Percentiles rank a stretch among this genome's conserved stretches.
These are phyloP conservation scores for Wickerhamiella slavikovae DNA, from an alignment of 805 yeast genomes.

Conservation along the genomic window DNA sequence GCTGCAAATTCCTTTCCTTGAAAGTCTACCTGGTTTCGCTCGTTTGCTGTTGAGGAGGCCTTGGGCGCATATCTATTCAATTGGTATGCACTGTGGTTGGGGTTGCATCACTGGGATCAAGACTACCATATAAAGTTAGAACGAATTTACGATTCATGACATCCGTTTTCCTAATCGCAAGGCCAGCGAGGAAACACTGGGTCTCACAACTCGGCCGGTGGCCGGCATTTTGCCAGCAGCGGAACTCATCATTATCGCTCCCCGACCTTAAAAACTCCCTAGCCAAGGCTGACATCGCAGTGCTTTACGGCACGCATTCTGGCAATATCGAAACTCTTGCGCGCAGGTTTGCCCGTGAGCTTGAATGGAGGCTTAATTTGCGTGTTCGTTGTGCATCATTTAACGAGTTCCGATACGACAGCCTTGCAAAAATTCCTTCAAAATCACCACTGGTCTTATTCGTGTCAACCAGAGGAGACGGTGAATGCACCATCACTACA, in stretches of 20 bases:
- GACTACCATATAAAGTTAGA: no score
- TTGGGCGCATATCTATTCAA: no score
- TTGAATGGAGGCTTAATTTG: slow-evolving; percentile 47
- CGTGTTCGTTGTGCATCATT: slow-evolving; percentile 50
- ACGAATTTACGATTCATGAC: no score
- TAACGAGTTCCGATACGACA: slow-evolving; percentile 53
- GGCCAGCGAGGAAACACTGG: no score
- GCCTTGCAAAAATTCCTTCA: slow-evolving; percentile 30
- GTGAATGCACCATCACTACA: slow-evolving; percentile 73
- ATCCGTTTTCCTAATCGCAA: no score
- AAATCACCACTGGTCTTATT: slow-evolving; percentile 35
- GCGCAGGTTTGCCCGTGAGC: slow-evolving; percentile 55
- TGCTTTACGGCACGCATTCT: slow-evolving; percentile 67
- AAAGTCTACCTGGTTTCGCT: neutral
- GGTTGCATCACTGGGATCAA: no score
- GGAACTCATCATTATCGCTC: no score
- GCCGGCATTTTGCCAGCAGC: no score
- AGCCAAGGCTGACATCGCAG: slow-evolving; percentile 35
- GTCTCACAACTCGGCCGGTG: no score
- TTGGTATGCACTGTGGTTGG: no score
- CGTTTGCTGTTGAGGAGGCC: neutral
- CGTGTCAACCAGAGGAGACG: slow-evolving; percentile 73
- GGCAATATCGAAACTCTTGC: slow-evolving; percentile 83
- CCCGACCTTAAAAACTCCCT: no score
- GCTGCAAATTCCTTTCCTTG: neutral